Evolutionary conservation across 495 filamentous ascomycete genomes (phyloP), one percentile per base, ranked within the genome.

Genomic region (Aspergillus homomorphus): DNA sequence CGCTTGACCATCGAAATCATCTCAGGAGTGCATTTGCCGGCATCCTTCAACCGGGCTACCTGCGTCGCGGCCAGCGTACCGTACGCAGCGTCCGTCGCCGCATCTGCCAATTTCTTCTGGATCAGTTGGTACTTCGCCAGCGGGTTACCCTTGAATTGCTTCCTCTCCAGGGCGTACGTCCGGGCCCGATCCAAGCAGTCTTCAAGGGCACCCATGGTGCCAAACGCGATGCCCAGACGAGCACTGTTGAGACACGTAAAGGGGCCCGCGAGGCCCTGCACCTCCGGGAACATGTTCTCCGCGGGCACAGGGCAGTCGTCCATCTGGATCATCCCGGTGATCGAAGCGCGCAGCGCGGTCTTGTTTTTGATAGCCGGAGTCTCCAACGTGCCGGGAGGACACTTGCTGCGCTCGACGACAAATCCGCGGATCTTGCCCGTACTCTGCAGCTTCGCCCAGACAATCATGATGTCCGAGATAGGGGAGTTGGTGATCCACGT

Each of bases 401-500:
- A 93, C 46, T 89, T 79, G 55, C 80, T 79, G 52, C 92, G 80
- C 70, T 98, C 92, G 41, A 98, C 81, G 45, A 96, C 73, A 67
- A 98, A 98, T 0, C 94, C 94, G n/a, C 88, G 84, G 67, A 98
- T 98, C 77, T 96, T 96, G 42, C 92, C 92, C 16, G 90, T 95
- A 49, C 83, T 84, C 59, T 94, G 83, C 43, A 95, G 77, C 75
- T 96, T 97, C 5, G 93, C 94, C 94, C 94, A 98, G 8, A 98
- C 89, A 51, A 98, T 73, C 53, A 97, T 74, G 14, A 98, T 76
- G 65, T 98, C 93, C 5, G 92, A 84, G 61, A 98, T 96, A 24
- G 94, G 94, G 12, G 89, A 93, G 77, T 98, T 98, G 45, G 94
- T 98, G 66, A 98, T 98, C 94, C 94, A 98, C 0, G 95, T 98